Evolutionary conservation across 305 asterid genomes (phyloP).

Genomic region (Rubia peregrina): DNA sequence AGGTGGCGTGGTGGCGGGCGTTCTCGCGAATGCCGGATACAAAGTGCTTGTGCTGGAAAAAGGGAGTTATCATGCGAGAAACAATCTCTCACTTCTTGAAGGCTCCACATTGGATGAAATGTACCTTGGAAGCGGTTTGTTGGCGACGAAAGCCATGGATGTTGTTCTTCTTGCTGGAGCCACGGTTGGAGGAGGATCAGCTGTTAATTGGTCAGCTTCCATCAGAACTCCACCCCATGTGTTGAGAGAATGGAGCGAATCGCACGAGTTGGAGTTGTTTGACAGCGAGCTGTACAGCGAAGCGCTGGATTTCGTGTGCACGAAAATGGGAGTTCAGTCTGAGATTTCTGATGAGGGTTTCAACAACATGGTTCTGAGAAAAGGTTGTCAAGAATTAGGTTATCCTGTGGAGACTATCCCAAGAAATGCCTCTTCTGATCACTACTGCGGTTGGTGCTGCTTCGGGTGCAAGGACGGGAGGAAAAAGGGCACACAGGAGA

Average conservation of each 20-base stretch:
- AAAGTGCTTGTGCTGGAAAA: conserved; percentile 65
- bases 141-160: conserved; percentile 37
- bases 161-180: conserved; percentile 64
- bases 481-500: conserved; percentile 54
- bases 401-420: conserved; percentile 48
- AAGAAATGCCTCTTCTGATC: conserved; percentile 45
- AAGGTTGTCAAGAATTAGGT: conserved; percentile 64
- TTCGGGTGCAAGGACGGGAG: conserved; percentile 64
- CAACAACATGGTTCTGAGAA: conserved; percentile 56
- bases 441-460: conserved; percentile 76
- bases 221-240: conserved; percentile 58
- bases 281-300: conserved; percentile 33
- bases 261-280: conserved; percentile 35
- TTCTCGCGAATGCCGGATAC: conserved; percentile 64
- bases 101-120: conserved; percentile 57
- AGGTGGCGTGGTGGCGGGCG: conserved; percentile 73
- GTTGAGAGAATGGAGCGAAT: conserved; percentile 47
- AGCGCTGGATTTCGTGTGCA: conserved; percentile 57
- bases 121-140: conserved; percentile 55
- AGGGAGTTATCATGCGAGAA: conserved; percentile 49
- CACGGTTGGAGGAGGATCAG: conserved; percentile 74
- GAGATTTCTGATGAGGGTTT: conserved; percentile 52
- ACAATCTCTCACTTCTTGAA: conserved; percentile 50
- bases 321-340: conserved; percentile 63
- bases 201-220: conserved; percentile 73